Percentiles rank a stretch among this genome's conserved stretches.
Evolutionary conservation across 768 basidiomycete species (phyloP).

Genomic region (Lyophyllum semitale): DNA sequence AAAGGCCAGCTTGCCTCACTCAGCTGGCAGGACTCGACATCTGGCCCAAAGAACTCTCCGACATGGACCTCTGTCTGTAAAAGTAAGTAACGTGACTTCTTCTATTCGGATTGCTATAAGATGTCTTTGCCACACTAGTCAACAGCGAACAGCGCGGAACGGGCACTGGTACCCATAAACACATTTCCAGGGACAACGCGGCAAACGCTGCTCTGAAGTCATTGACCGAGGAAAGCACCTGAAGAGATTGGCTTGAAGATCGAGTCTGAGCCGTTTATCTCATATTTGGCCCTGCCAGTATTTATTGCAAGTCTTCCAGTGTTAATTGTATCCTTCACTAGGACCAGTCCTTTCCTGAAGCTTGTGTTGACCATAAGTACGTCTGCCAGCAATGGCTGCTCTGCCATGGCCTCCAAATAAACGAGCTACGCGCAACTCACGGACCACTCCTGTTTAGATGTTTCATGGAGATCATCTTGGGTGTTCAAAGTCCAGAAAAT

Average conservation of each 20-base stretch:
- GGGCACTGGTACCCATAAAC: constrained; percentile 53
- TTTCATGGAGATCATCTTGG: constrained; percentile 7
- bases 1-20: constrained; percentile 41
- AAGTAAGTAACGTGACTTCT: constrained; percentile 38
- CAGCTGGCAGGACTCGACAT: constrained; percentile 53
- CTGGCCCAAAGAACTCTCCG: constrained; percentile 46
- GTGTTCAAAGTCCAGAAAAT: constrained; percentile 1
- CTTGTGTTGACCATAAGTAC: neutral
- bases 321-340: neutral
- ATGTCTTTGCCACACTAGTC: constrained; percentile 37
- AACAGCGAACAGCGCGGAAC: constrained; percentile 48
- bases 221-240: constrained; percentile 28
- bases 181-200: constrained; percentile 47
- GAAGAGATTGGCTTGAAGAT: neutral
- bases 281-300: constrained; percentile 3
- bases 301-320: constrained; percentile 1
- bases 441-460: constrained; percentile 12
- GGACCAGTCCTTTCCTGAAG: neutral
- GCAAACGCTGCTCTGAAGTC: constrained; percentile 46
- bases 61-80: constrained; percentile 63
- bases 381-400: neutral
- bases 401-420: neutral
- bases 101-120: constrained; percentile 7
- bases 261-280: neutral
- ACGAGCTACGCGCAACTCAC: constrained; percentile 10